Conservation (phyloP, 2,329 filamentous ascomycete species). For the Aureobasidium sp. region DNA sequence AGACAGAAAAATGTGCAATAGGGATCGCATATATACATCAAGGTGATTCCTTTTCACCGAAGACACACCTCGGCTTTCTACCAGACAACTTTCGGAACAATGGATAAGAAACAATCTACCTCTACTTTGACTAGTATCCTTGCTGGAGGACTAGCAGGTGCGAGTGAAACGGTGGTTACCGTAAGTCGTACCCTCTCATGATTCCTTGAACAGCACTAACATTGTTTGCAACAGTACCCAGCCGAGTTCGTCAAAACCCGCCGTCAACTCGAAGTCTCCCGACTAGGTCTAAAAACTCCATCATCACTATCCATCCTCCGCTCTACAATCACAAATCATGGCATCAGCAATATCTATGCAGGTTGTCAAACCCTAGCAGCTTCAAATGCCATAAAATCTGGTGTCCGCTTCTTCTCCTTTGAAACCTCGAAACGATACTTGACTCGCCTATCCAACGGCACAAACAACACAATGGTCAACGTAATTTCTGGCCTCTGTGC, state of each 20-base stretch:
- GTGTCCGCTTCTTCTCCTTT: slow-evolving; percentile 25
- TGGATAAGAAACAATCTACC: not conserved
- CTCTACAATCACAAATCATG: slow-evolving; percentile 2
- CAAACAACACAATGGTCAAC: slow-evolving; percentile 20
- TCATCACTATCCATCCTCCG: slow-evolving; percentile 11
- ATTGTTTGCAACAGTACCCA: slow-evolving; percentile 7
- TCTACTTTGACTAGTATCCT: slow-evolving; percentile 12
- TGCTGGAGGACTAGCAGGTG: slow-evolving; percentile 14
- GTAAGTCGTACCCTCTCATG: not conserved
- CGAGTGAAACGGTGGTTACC: slow-evolving; percentile 13
- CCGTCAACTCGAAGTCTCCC: slow-evolving; percentile 9
- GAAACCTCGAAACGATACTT: slow-evolving; percentile 19
- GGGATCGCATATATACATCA: not conserved
- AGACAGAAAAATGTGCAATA: not conserved
- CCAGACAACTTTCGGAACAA: not conserved
- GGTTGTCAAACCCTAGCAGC: slow-evolving; percentile 9
- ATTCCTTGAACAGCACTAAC: not conserved
- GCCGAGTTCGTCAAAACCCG: slow-evolving; percentile 18
- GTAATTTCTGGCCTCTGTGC: slow-evolving; percentile 23
- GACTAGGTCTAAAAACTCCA: not conserved
- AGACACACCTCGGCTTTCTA: not conserved
- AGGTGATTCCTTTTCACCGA: not conserved
- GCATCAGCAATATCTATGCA: slow-evolving; percentile 8
- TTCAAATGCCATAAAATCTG: slow-evolving; percentile 18
- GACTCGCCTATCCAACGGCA: not conserved